Percentiles rank a stretch among this genome's conserved stretches.
Conservation (phyloP, 768 basidiomycete genomes). For the Pleurotus giganteus region DNA sequence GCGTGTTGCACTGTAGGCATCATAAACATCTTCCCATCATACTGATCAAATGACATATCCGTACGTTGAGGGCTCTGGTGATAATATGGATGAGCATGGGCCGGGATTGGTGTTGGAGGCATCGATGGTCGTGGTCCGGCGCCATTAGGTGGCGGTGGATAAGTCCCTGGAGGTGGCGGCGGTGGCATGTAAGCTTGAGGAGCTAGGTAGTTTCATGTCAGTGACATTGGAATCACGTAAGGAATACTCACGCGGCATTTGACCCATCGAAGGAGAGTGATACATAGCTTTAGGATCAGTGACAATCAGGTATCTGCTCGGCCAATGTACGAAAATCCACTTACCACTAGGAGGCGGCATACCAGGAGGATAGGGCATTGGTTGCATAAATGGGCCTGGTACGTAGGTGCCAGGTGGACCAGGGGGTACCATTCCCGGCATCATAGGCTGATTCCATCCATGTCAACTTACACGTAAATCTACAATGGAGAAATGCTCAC, state of each 20-base stretch:
- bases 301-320: not conserved
- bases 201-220: slow-evolving; percentile 31
- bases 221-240: not conserved
- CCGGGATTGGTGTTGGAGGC: slow-evolving; percentile 89
- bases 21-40: slow-evolving; percentile 27
- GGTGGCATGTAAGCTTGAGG: slow-evolving; percentile 79
- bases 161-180: slow-evolving; percentile 71
- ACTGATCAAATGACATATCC: slow-evolving; percentile 19
- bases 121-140: slow-evolving; percentile 80
- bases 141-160: slow-evolving; percentile 77
- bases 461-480: not conserved
- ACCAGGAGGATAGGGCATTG: slow-evolving; percentile 76
- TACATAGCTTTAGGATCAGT: slow-evolving; percentile 63
- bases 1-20: slow-evolving; percentile 72
- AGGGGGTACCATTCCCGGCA: slow-evolving; percentile 81
- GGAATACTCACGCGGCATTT: slow-evolving; percentile 75
- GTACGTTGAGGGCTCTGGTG: slow-evolving; percentile 87
- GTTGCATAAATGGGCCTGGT: slow-evolving; percentile 80
- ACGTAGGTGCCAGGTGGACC: slow-evolving; percentile 78
- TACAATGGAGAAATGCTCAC: slow-evolving; percentile 34
- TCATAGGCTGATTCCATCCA: slow-evolving; percentile 57
- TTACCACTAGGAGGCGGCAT: slow-evolving; percentile 80
- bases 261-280: slow-evolving; percentile 74
- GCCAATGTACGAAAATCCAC: slow-evolving; percentile 21
- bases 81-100: slow-evolving; percentile 85